Percentiles rank a stretch among this genome's conserved stretches.
phyloP scores from a whole-genome alignment of 805 yeast genomes.

The Komagataella populi region DNA sequence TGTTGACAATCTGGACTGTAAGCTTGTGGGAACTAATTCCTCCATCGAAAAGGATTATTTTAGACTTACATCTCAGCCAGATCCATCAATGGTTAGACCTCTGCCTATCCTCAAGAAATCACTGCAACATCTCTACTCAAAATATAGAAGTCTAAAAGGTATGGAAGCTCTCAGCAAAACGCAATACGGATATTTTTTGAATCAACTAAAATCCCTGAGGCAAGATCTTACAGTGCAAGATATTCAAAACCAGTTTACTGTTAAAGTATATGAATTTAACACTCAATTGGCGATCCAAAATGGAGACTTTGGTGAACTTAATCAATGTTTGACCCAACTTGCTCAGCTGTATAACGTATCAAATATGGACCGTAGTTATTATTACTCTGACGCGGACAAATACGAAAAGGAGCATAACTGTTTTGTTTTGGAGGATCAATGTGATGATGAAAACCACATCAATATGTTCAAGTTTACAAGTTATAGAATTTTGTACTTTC shows the following conservation, averaged over 20 bases:
- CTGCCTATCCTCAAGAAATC: conserved; percentile 44
- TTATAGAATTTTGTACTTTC: conserved; percentile 60
- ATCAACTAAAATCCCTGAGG: conserved; percentile 83
- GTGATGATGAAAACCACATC: conserved; percentile 6
- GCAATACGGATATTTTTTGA: conserved; percentile 66
- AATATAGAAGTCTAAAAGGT: conserved; percentile 32
- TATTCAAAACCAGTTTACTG: conserved; percentile 63
- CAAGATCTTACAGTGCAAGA: conserved; percentile 92
- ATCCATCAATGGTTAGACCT: conserved; percentile 76
- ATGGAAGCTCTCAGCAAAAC: not conserved
- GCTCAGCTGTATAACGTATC: conserved; percentile 37
- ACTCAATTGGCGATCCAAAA: conserved; percentile 78
- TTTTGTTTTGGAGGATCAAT: not conserved
- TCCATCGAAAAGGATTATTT: conserved; percentile 66
- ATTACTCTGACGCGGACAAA: conserved; percentile 11
- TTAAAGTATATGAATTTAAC: conserved; percentile 72
- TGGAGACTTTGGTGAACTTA: conserved; percentile 84
- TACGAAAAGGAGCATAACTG: conserved; percentile 17
- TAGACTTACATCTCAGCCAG: conserved; percentile 83
- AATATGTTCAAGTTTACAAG: conserved; percentile 52
- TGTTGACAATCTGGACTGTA: not conserved
- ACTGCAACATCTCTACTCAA: conserved; percentile 34
- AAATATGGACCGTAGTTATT: not conserved
- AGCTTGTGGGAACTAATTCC: conserved; percentile 47
- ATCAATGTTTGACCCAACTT: conserved; percentile 84